Evolutionary conservation across 495 filamentous ascomycete genomes (phyloP).

Genomic region (Darksidea phi): DNA sequence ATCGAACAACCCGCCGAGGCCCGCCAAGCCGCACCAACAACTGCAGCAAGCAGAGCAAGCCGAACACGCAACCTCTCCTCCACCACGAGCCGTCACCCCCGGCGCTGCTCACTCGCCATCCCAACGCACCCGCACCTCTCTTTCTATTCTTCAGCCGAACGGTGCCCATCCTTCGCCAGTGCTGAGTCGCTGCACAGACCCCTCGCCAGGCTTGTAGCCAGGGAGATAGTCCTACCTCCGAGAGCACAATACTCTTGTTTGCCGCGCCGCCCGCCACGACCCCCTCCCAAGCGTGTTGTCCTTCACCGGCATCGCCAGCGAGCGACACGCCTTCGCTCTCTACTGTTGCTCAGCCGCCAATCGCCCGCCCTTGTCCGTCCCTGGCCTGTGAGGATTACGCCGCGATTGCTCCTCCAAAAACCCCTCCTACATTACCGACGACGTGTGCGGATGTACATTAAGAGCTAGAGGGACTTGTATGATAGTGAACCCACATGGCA

Average conservation of each 20-base stretch:
- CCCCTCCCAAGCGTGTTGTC: neutral
- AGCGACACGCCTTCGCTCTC: neutral
- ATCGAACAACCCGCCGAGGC: no score
- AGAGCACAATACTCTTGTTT: conserved; percentile 3
- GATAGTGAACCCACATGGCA: conserved; percentile 59
- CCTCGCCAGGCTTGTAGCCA: conserved; percentile 19
- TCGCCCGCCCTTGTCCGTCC: no score
- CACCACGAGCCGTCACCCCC: neutral
- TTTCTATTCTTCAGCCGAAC: neutral
- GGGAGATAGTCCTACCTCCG: conserved; percentile 16
- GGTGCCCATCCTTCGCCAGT: conserved; percentile 1
- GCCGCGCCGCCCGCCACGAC: neutral
- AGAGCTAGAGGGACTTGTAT: neutral
- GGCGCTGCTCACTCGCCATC: neutral
- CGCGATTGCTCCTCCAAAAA: conserved; percentile 6
- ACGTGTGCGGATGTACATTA: conserved; percentile 27
- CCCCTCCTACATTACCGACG: neutral
- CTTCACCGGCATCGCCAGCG: neutral
- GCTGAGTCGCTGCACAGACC: neutral
- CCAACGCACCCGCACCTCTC: neutral
- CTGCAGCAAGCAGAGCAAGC: neutral
- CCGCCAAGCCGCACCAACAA: neutral
- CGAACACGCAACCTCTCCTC: neutral
- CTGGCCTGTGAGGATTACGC: conserved; percentile 3
- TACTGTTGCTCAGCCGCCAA: neutral